A percentile compares a stretch with the other conserved stretches of the same genome.
phyloP scores from a whole-genome alignment of 371 early-diverging fungal genomes.

The Capillidium rhysosporum region DNA sequence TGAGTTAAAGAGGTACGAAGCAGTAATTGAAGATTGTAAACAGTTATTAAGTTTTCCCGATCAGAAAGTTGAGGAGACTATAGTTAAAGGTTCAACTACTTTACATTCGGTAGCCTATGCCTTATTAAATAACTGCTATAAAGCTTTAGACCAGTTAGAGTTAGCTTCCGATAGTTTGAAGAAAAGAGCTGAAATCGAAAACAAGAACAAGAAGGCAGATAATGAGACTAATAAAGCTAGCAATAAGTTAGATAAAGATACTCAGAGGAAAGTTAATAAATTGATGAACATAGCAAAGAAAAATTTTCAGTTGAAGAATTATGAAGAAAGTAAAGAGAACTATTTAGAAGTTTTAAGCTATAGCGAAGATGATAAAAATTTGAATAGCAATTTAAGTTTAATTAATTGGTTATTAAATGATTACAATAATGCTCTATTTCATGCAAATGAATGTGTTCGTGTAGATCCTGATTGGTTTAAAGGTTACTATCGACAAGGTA shows the following conservation, averaged over 20 bases:
- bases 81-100: constrained; percentile 2
- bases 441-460: constrained; percentile 9
- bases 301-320: neutral
- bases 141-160: neutral
- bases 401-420: neutral
- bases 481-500: constrained; percentile 11
- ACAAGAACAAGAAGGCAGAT: neutral
- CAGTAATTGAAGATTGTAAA: neutral
- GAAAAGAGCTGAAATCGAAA: neutral
- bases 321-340: neutral
- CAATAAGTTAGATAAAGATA: neutral
- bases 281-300: neutral
- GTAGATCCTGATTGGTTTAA: constrained; percentile 8
- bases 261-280: neutral
- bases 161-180: neutral
- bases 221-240: neutral
- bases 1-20: neutral
- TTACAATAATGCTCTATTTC: constrained; percentile 5
- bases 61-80: neutral
- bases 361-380: neutral
- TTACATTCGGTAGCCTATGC: constrained; percentile 4
- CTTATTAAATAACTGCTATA: neutral
- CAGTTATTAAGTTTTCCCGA: neutral
- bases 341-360: neutral
- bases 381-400: neutral